A percentile compares a stretch with the other conserved stretches of the same genome.
Conservation (phyloP, 306 rosid species). For the Rosa persica region DNA sequence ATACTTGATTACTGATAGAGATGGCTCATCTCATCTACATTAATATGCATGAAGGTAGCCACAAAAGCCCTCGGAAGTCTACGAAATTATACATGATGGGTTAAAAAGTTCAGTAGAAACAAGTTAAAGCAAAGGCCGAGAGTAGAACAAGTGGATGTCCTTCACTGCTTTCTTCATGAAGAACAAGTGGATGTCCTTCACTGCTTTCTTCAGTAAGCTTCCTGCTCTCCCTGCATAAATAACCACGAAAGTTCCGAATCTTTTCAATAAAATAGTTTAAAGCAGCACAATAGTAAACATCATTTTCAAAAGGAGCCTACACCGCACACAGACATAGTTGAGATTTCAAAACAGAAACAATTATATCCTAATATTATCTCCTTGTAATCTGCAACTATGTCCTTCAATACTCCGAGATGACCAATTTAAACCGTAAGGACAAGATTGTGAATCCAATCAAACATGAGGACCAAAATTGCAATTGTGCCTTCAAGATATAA, state of each 20-base stretch:
- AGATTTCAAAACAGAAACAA: not conserved
- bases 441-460: not conserved
- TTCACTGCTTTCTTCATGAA: slow-evolving; percentile 21
- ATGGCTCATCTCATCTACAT: not conserved
- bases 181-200: slow-evolving; percentile 1
- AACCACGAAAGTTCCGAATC: not conserved
- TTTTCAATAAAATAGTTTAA: not conserved
- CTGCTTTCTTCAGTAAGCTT: slow-evolving; percentile 37
- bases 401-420: not conserved
- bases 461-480: not conserved
- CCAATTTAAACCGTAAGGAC: not conserved
- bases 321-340: not conserved
- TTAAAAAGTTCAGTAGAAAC: not conserved
- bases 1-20: not conserved
- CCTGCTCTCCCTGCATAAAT: slow-evolving; percentile 42
- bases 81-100: not conserved
- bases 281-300: not conserved
- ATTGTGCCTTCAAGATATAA: not conserved
- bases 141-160: not conserved
- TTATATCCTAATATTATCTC: not conserved
- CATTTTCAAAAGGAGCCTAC: slow-evolving; percentile 1
- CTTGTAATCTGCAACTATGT: not conserved
- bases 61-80: not conserved
- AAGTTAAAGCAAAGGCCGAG: slow-evolving; percentile 3
- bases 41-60: not conserved